Evolutionary conservation across 305 asterid species (phyloP), one percentile per base, ranked within the genome.

Genomic region (Fraxinus angustifolia): DNA sequence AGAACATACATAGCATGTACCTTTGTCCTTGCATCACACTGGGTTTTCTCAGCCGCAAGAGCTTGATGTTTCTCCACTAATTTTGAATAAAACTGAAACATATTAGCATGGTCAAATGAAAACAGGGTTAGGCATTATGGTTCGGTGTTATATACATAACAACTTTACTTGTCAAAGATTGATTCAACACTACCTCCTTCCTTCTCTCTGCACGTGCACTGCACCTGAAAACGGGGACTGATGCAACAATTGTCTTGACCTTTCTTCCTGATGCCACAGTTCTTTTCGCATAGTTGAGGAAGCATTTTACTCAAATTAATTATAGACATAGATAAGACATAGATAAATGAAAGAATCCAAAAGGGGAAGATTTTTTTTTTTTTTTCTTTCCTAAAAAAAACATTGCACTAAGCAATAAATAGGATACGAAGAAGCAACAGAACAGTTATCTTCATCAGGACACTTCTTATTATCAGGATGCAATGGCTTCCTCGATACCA

Each of bases 61-160:
- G 97, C 97, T 88, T 88, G 94, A 78, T 90, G 96, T 82, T 92
- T 93, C 90, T 93, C 97, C 91, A 88, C 97, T 76, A 93, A 81
- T 76, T 92, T 93, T 35, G 93, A 82, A 89, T 87, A 87, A 70
- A 91, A 93, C 97, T 93, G 75, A 62, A 73, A 86, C 14, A 79
- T 56, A 80, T 34, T 75, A 71, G 77, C 36, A 72, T 42, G 77
- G 11, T 38, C 48, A 81, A 78, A 75, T 71, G 38, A 80, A 67
- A 19, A 76, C 50, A 33, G 5, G 8, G 26, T 42, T 58, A 35
- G 75, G 11, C 0, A 17, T 77, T 73, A 19, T 23, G 50, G 73
- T 76, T 60, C 33, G 45, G 68, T 36, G 17, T 45, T 1, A 78
- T 11, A 70, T 12, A 65, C 42, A 68, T 28, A 68, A 84, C 17